phyloP scores from a whole-genome alignment of 2,329 filamentous ascomycete species.

The Exophiala spinifera region DNA sequence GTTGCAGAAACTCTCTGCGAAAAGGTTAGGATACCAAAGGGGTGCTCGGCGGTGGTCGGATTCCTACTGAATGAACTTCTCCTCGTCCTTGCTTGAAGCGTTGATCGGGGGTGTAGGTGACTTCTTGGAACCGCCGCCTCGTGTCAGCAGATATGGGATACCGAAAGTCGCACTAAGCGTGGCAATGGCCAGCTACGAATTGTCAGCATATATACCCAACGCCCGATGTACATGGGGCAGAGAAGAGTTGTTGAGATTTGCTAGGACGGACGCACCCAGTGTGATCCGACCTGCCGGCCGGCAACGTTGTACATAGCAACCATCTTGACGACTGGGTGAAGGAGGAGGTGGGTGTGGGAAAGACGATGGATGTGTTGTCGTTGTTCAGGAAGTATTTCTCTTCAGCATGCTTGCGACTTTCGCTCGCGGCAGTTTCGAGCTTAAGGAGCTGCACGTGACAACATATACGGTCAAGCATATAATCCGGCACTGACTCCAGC shows the following conservation, averaged over 20 bases:
- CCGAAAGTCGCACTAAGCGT: slow-evolving; percentile 52
- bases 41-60: not conserved
- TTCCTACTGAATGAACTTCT: slow-evolving; percentile 63
- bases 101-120: slow-evolving; percentile 58
- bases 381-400: not conserved
- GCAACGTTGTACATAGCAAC: slow-evolving; percentile 50
- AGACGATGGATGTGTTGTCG: not conserved
- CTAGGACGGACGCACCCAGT: slow-evolving; percentile 40
- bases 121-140: slow-evolving; percentile 48
- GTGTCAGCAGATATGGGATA: slow-evolving; percentile 44
- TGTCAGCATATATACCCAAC: slow-evolving; percentile 7
- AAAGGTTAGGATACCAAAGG: not conserved
- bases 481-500: not conserved
- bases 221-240: slow-evolving; percentile 15
- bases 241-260: slow-evolving; percentile 23
- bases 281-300: slow-evolving; percentile 52
- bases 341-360: not conserved
- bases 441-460: not conserved
- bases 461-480: not conserved
- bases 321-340: slow-evolving; percentile 40
- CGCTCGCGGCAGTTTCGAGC: not conserved
- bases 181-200: slow-evolving; percentile 58
- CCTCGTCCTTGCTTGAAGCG: slow-evolving; percentile 64
- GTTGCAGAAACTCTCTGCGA: slow-evolving; percentile 50
- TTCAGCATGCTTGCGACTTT: not conserved